Percentiles rank a stretch among this genome's conserved stretches.
Conservation (phyloP, 1,284 basidiomycete genomes). For the Xerocomus cyaneibrunnescens region DNA sequence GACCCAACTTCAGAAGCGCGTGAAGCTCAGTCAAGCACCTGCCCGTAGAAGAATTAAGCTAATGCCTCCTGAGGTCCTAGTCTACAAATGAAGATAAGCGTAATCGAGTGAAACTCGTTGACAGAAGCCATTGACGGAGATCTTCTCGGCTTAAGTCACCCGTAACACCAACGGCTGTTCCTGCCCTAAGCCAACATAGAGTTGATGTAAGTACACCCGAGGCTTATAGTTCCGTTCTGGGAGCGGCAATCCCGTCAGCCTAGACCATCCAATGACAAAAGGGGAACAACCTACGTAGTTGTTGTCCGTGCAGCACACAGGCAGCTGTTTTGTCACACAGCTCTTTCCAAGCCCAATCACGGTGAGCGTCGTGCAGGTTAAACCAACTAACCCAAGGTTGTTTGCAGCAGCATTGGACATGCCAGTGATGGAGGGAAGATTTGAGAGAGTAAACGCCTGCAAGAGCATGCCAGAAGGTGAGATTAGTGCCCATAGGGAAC, state of each 20-base stretch:
- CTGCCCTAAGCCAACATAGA: constrained; percentile 2
- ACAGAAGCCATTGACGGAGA: neutral
- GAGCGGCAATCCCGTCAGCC: neutral
- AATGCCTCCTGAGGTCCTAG: neutral
- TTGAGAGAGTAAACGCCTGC: constrained; percentile 8
- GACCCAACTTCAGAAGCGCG: neutral
- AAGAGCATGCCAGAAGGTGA: neutral
- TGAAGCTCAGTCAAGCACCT: neutral
- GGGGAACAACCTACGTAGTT: constrained; percentile 8
- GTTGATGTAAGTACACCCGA: constrained; percentile 16
- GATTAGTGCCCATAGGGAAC: neutral
- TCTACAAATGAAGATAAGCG: neutral
- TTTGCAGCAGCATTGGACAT: constrained; percentile 7
- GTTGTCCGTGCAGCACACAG: constrained; percentile 20
- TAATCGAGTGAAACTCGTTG: neutral
- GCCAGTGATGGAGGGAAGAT: constrained; percentile 5
- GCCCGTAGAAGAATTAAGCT: neutral
- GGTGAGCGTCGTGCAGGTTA: constrained; percentile 8
- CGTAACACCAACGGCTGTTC: neutral
- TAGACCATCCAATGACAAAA: neutral
- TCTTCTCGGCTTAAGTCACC: no score
- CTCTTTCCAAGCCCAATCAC: constrained; percentile 18
- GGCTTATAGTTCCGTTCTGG: constrained; percentile 13
- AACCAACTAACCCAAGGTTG: constrained; percentile 17
- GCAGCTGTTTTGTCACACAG: constrained; percentile 15